Conservation (phyloP, 2,329 filamentous ascomycete genomes). For the Sporothrix sp. region DNA sequence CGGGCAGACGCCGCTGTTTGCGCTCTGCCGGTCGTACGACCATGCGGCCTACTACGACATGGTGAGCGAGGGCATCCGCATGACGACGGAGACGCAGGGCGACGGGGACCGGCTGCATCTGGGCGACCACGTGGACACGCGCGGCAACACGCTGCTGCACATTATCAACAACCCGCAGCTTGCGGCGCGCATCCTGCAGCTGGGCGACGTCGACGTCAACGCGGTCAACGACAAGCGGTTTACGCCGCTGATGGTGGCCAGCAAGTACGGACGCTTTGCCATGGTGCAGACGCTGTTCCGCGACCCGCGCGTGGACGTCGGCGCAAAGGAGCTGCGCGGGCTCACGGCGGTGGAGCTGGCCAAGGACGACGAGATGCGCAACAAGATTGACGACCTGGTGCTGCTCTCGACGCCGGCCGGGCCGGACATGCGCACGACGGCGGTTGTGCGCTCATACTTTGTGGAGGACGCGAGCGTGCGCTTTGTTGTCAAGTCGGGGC, state of each 20-base stretch:
- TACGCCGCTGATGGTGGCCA: conserved; percentile 93
- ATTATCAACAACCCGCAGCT: conserved; percentile 81
- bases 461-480: conserved; percentile 93
- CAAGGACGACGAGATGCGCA: conserved; percentile 95
- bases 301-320: conserved; percentile 77
- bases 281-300: conserved; percentile 82
- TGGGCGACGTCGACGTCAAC: conserved; percentile 92
- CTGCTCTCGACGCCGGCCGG: conserved; percentile 66
- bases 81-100: conserved; percentile 63
- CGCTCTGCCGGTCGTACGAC: conserved; percentile 89
- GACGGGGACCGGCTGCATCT: conserved; percentile 76
- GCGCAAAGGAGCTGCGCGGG: conserved; percentile 74
- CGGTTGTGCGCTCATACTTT: conserved; percentile 90
- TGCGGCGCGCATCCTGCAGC: conserved; percentile 62
- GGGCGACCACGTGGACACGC: conserved; percentile 84
- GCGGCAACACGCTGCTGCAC: conserved; percentile 92
- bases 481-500: conserved; percentile 87
- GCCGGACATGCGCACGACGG: conserved; percentile 73
- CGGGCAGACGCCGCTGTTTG: conserved; percentile 94
- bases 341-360: conserved; percentile 92
- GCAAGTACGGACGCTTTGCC: conserved; percentile 93
- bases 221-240: conserved; percentile 91
- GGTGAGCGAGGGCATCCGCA: conserved; percentile 71
- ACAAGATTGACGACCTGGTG: conserved; percentile 88
- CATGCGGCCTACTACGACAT: conserved; percentile 78